Conservation (phyloP, 2,329 filamentous ascomycete species). For the Akanthomyces muscarius region DNA sequence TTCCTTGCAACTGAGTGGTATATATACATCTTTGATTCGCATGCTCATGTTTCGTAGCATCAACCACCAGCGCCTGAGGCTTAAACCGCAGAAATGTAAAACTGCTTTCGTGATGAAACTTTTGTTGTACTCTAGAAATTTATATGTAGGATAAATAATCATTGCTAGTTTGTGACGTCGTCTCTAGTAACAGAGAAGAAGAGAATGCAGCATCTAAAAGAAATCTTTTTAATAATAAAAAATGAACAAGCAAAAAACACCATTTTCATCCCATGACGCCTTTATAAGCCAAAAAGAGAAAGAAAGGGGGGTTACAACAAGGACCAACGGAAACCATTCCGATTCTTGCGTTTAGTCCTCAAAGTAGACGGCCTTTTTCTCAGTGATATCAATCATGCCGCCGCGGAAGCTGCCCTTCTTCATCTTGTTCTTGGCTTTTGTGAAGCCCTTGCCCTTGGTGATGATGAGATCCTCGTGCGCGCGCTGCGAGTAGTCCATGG, state of each 20-base stretch:
- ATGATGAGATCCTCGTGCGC: conserved; percentile 86
- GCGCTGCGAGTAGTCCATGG: conserved; percentile 82
- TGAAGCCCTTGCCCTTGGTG: conserved; percentile 94
- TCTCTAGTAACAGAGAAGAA: no score
- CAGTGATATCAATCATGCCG: conserved; percentile 76
- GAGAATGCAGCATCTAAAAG: no score
- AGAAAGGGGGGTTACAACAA: background rate
- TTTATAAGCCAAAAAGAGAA: background rate
- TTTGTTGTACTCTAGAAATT: no score
- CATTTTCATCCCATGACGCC: background rate
- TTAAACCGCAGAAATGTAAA: no score
- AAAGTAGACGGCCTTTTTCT: conserved; percentile 88
- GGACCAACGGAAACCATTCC: background rate
- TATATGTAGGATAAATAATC: no score
- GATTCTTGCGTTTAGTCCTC: conserved; percentile 39
- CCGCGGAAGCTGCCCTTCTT: conserved; percentile 88
- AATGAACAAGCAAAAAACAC: background rate
- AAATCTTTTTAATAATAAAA: no score
- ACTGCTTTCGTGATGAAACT: no score
- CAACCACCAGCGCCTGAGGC: no score
- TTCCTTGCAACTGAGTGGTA: no score
- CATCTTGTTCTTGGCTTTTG: conserved; percentile 99
- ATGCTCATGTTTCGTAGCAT: no score
- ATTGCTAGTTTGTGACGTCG: no score
- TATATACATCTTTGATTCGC: no score